These are phyloP conservation scores for Penicillium olsonii DNA, from an alignment of 2,329 filamentous ascomycete species.

Conservation along the genomic window DNA sequence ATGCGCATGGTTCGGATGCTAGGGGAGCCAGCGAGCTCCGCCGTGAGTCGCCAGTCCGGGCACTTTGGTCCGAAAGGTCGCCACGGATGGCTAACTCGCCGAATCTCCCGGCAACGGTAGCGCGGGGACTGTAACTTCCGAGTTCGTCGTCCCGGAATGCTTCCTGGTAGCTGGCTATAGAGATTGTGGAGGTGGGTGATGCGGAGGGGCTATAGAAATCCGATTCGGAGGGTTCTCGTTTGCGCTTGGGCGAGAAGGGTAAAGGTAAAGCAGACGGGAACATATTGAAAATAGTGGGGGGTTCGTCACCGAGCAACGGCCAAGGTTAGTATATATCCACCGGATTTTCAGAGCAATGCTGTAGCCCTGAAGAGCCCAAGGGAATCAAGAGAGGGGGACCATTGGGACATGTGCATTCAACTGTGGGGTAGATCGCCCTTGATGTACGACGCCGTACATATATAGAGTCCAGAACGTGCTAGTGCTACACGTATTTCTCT, in stretches of 20 bases:
- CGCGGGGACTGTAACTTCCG: slow-evolving; percentile 40
- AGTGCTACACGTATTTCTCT: too few species aligned
- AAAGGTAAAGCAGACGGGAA: slow-evolving; percentile 30
- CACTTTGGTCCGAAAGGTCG: slow-evolving; percentile 24
- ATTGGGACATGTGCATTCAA: slow-evolving; percentile 20
- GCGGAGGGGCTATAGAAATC: slow-evolving; percentile 31
- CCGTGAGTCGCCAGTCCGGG: slow-evolving; percentile 14
- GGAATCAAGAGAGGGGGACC: slow-evolving; percentile 20
- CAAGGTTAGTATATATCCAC: slow-evolving; percentile 10
- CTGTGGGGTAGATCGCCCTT: slow-evolving; percentile 14
- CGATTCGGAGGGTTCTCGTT: slow-evolving; percentile 35
- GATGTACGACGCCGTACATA: neutral
- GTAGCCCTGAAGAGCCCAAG: slow-evolving; percentile 14
- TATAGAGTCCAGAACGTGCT: neutral
- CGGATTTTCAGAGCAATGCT: too few species aligned
- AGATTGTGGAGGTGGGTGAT: slow-evolving; percentile 37
- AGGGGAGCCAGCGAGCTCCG: slow-evolving; percentile 10
- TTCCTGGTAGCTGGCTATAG: slow-evolving; percentile 34
- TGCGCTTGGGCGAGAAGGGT: slow-evolving; percentile 37
- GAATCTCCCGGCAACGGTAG: slow-evolving; percentile 42
- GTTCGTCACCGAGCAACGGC: slow-evolving; percentile 19
- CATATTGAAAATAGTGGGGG: slow-evolving; percentile 28
- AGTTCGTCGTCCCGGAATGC: slow-evolving; percentile 31
- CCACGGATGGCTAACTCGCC: slow-evolving; percentile 43
- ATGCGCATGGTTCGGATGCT: slow-evolving; percentile 16